Conservation (phyloP, 805 yeast genomes). For the Ogataea ganodermae region DNA sequence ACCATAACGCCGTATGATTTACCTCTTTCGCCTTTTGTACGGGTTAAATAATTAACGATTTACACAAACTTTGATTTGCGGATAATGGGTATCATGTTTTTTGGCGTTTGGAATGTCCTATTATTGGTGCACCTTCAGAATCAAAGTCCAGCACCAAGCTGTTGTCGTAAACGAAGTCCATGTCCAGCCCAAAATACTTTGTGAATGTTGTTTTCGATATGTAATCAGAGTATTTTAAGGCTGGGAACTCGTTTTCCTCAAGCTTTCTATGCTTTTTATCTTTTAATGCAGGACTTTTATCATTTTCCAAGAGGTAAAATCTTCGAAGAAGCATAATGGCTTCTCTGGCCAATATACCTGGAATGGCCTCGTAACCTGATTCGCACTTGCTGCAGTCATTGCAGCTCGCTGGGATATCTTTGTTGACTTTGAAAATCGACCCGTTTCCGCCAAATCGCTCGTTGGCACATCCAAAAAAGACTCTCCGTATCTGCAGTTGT, state of each 20-base stretch:
- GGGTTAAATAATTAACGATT: not conserved
- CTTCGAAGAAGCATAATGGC: slow-evolving; percentile 79
- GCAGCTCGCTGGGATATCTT: slow-evolving; percentile 36
- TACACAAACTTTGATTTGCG: not conserved
- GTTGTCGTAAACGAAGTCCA: slow-evolving; percentile 26
- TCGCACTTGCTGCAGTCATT: slow-evolving; percentile 17
- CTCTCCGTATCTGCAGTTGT: slow-evolving; percentile 72
- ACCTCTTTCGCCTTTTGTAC: not conserved
- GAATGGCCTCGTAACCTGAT: slow-evolving; percentile 55
- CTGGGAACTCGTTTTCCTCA: slow-evolving; percentile 59
- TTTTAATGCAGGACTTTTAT: slow-evolving; percentile 79
- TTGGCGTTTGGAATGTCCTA: slow-evolving; percentile 11
- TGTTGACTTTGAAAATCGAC: slow-evolving; percentile 65
- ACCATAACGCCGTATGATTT: slow-evolving; percentile 8
- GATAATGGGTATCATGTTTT: not conserved
- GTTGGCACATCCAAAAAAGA: slow-evolving; percentile 90
- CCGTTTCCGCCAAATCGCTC: slow-evolving; percentile 98
- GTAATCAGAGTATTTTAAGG: slow-evolving; percentile 56
- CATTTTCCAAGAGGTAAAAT: slow-evolving; percentile 85
- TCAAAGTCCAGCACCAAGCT: slow-evolving; percentile 30
- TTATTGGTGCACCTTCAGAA: slow-evolving; percentile 16
- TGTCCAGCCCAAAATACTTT: slow-evolving; percentile 48
- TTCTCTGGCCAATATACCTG: slow-evolving; percentile 79
- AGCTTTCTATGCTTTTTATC: slow-evolving; percentile 67
- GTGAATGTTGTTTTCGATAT: slow-evolving; percentile 53